These are phyloP conservation scores for Euphorbia celastroides DNA, from an alignment of 441 rosid genomes.

Conservation along the genomic window DNA sequence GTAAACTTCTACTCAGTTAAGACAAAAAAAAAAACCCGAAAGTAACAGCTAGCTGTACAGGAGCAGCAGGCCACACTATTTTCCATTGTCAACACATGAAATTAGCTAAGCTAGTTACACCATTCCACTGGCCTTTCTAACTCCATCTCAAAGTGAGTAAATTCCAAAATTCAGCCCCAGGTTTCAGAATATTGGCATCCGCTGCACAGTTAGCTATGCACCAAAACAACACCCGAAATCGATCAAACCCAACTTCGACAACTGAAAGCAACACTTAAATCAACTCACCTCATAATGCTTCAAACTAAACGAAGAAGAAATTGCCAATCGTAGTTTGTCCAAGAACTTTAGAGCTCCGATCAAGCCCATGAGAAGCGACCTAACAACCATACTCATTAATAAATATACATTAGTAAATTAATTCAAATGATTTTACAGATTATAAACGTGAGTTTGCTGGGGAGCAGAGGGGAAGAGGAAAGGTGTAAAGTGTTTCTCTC, in stretches of 20 bases:
- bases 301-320: slow-evolving; percentile 39
- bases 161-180: slow-evolving; percentile 8
- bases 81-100: background rate
- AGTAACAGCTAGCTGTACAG: background rate
- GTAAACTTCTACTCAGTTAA: too few species aligned
- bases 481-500: slow-evolving; percentile 14
- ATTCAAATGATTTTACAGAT: background rate
- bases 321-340: slow-evolving; percentile 62
- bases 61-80: background rate
- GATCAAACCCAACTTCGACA: background rate
- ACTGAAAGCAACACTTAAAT: background rate
- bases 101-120: background rate
- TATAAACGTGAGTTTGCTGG: too few species aligned
- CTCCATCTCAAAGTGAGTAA: background rate
- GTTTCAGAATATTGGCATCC: slow-evolving; percentile 15
- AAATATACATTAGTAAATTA: background rate
- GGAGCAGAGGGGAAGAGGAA: background rate
- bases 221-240: background rate
- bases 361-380: slow-evolving; percentile 98
- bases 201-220: slow-evolving; percentile 7
- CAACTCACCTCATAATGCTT: background rate
- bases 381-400: slow-evolving; percentile 20
- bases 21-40: background rate
- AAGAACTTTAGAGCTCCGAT: slow-evolving; percentile 71
- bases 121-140: background rate